Conservation (phyloP, 2,329 filamentous ascomycete genomes). For the Verticillium nubilum region DNA sequence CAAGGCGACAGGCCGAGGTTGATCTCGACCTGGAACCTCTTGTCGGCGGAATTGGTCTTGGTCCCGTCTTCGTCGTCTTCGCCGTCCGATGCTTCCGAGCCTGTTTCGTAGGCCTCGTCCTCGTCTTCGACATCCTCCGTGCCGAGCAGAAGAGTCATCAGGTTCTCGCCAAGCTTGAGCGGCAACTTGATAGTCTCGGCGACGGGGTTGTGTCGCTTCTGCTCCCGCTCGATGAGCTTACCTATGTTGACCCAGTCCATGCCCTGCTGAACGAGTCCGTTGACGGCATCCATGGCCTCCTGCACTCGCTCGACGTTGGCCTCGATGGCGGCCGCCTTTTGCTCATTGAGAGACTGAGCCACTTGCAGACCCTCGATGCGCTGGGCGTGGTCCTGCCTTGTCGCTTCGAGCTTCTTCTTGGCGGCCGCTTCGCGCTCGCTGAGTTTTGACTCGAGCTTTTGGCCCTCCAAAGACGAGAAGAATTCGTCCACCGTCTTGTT, state of each 20-base stretch:
- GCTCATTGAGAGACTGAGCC: slow-evolving; percentile 74
- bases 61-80: slow-evolving; percentile 27
- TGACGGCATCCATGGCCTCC: slow-evolving; percentile 88
- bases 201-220: slow-evolving; percentile 74
- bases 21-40: slow-evolving; percentile 69
- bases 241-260: slow-evolving; percentile 98
- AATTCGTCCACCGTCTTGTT: slow-evolving; percentile 95
- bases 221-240: slow-evolving; percentile 81
- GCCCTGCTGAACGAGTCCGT: slow-evolving; percentile 82
- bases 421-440: slow-evolving; percentile 78
- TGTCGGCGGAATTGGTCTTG: slow-evolving; percentile 35
- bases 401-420: slow-evolving; percentile 79
- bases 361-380: slow-evolving; percentile 79
- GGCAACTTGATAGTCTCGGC: slow-evolving; percentile 83
- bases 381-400: slow-evolving; percentile 75
- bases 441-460: slow-evolving; percentile 79
- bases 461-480: slow-evolving; percentile 92
- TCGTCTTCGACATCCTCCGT: slow-evolving; percentile 63
- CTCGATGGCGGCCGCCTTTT: slow-evolving; percentile 85
- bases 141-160: slow-evolving; percentile 71
- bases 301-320: slow-evolving; percentile 87
- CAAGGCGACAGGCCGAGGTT: slow-evolving; percentile 78
- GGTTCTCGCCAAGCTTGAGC: slow-evolving; percentile 85
- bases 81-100: slow-evolving; percentile 58
- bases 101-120: slow-evolving; percentile 57